A percentile compares a stretch with the other conserved stretches of the same genome.
Conservation (phyloP, 768 basidiomycete genomes). For the Neoboletus brunneissimus region DNA sequence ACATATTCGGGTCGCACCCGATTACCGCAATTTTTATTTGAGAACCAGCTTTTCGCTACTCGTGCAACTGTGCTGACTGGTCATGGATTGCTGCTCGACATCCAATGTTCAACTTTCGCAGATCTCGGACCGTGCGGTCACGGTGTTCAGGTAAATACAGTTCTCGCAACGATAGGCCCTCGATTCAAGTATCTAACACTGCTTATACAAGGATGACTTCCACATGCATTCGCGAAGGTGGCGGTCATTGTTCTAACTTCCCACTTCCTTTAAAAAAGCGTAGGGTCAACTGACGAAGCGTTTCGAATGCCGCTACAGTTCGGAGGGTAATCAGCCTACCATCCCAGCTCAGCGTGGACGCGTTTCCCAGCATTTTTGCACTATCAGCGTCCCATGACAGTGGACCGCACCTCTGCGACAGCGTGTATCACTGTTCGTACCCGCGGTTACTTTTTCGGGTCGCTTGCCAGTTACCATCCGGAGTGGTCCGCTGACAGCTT, state of each 20-base stretch:
- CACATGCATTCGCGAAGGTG: slow-evolving; percentile 6
- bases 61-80: neutral
- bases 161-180: neutral
- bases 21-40: neutral
- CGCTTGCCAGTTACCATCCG: neutral
- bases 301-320: slow-evolving; percentile 2
- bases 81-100: slow-evolving; percentile 1
- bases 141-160: neutral
- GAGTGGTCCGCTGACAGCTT: neutral
- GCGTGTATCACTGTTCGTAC: neutral
- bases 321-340: neutral
- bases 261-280: neutral
- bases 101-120: slow-evolving; percentile 5
- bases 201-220: slow-evolving; percentile 3
- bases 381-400: slow-evolving; percentile 1
- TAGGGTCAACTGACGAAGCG: neutral
- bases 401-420: neutral
- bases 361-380: slow-evolving; percentile 7
- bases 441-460: neutral
- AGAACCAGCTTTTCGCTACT: neutral
- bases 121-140: slow-evolving; percentile 3
- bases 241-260: slow-evolving; percentile 11
- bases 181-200: neutral
- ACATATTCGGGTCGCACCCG: neutral
- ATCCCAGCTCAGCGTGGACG: neutral